These are phyloP conservation scores for Hymenoscyphus infarciens DNA, from an alignment of 2,329 filamentous ascomycete species.

Conservation along the genomic window DNA sequence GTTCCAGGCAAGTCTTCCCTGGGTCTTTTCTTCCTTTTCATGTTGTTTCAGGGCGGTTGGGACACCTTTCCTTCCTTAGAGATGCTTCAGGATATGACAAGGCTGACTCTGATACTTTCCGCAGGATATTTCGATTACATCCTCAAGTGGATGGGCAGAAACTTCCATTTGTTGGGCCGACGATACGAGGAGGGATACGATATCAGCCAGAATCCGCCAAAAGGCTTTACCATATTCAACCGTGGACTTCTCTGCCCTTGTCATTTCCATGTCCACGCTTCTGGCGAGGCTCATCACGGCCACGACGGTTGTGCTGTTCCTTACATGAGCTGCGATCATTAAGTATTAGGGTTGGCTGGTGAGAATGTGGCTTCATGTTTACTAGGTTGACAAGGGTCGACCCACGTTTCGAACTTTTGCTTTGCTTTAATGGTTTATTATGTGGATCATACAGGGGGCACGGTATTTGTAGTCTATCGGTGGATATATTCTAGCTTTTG, in stretches of 20 bases:
- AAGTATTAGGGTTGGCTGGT: not conserved
- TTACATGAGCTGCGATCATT: not conserved
- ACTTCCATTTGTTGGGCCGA: conserved; percentile 18
- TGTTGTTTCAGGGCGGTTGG: no score
- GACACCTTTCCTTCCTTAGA: no score
- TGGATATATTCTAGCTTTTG: conserved; percentile 1
- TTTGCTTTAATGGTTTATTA: not conserved
- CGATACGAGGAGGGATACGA: conserved; percentile 13
- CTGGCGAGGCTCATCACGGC: conserved; percentile 13
- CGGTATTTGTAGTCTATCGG: not conserved
- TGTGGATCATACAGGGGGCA: not conserved
- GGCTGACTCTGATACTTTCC: not conserved
- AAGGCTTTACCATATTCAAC: conserved; percentile 18
- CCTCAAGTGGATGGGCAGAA: conserved; percentile 22
- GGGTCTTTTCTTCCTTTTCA: no score
- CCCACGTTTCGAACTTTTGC: not conserved
- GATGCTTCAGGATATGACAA: no score
- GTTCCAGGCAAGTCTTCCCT: not conserved
- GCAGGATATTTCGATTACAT: conserved; percentile 18
- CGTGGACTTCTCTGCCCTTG: conserved; percentile 17
- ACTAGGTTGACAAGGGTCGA: not conserved
- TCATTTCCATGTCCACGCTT: conserved; percentile 17
- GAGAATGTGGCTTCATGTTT: not conserved
- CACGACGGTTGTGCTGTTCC: conserved; percentile 12
- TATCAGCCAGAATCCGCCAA: not conserved